phyloP scores from a whole-genome alignment of 176 grass and related monocot genomes.

The Ampelocalamus luodianensis region DNA sequence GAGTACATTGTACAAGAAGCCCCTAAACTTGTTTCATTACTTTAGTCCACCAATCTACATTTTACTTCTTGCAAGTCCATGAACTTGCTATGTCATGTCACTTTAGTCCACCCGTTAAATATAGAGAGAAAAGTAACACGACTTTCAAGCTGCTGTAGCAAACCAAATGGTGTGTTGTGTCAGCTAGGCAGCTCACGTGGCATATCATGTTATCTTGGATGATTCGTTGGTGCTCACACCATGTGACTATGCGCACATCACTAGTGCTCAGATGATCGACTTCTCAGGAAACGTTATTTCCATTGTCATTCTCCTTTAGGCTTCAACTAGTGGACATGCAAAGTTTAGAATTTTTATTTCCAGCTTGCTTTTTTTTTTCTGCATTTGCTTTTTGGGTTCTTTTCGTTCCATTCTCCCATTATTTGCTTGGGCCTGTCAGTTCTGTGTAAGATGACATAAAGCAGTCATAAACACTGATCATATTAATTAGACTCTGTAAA shows the following conservation, averaged over 20 bases:
- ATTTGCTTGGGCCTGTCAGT: constrained; percentile 1
- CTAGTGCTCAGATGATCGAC: neutral
- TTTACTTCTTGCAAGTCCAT: constrained; percentile 21
- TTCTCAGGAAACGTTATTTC: neutral
- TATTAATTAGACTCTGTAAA: constrained; percentile 14
- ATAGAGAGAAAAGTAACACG: neutral
- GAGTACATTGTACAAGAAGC: neutral
- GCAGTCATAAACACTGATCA: neutral
- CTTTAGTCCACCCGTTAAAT: neutral
- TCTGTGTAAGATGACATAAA: constrained; percentile 11
- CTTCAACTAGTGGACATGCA: neutral
- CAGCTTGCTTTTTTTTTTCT: neutral
- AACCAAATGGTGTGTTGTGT: neutral
- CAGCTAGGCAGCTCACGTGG: neutral
- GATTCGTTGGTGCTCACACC: neutral
- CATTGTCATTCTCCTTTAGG: neutral
- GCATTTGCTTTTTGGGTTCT: neutral
- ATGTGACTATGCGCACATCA: too few species aligned
- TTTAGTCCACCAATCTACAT: neutral
- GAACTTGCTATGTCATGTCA: neutral
- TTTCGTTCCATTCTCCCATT: neutral
- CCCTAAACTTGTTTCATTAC: constrained; percentile 16
- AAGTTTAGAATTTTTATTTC: neutral
- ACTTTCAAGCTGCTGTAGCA: neutral
- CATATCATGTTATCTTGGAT: neutral